Conservation (phyloP, 768 basidiomycete genomes). For the Kwoniella heveanensis region DNA sequence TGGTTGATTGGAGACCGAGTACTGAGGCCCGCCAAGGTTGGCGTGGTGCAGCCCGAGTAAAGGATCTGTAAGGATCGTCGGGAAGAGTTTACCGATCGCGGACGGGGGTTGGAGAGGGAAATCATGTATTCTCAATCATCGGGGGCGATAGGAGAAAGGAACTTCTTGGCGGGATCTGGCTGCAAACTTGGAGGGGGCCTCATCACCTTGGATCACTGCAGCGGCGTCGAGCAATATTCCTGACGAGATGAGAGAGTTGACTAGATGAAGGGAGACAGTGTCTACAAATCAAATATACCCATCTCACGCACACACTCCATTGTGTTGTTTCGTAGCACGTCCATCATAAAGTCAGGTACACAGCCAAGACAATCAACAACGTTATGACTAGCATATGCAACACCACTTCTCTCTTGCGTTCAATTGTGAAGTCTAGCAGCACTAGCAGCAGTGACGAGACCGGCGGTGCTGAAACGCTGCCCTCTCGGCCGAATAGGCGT, state of each 20-base stretch:
- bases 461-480: too few relatives aligned
- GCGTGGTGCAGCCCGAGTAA: constrained; percentile 70
- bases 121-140: too few relatives aligned
- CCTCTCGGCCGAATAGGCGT: not conserved
- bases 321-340: not conserved
- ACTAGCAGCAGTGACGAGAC: too few relatives aligned
- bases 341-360: not conserved
- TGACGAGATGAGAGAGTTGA: not conserved
- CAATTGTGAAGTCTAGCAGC: too few relatives aligned
- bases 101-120: too few relatives aligned
- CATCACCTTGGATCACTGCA: too few relatives aligned
- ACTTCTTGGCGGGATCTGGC: too few relatives aligned
- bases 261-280: not conserved
- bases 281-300: not conserved
- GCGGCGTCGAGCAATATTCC: too few relatives aligned
- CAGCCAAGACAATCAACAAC: not conserved
- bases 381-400: not conserved
- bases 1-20: constrained; percentile 94
- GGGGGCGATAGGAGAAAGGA: too few relatives aligned
- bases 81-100: too few relatives aligned
- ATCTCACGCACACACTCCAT: not conserved
- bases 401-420: not conserved
- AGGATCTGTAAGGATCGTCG: too few relatives aligned
- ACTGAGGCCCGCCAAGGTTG: constrained; percentile 92
- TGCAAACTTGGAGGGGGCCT: too few relatives aligned